Evolutionary conservation across 148 eudicot species (phyloP), one percentile per base, ranked within the genome.

Genomic region (Amaranthus hypochondriacus): DNA sequence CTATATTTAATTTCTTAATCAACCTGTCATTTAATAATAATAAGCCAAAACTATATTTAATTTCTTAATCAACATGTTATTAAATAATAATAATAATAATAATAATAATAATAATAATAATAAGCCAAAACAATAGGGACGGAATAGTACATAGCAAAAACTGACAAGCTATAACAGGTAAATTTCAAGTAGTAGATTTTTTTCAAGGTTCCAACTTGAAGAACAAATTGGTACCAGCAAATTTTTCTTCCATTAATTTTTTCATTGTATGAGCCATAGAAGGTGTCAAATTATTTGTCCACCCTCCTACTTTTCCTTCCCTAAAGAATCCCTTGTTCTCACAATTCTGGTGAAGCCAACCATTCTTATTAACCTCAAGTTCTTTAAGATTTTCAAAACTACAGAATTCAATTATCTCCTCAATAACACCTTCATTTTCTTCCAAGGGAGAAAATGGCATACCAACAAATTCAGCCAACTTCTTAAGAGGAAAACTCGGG

Each of bases 311-410:
- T 60, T 78, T 70, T 3, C 80, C 80, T 8, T 62, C 52, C 67
- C 76, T 44, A 12, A 78, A 78, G 46, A 78, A 78, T 0, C 54
- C 64, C 4, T 39, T 58, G 4, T 78, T 72, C 5, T 66, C 72
- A 42, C 53, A 51, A 4, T 68, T 71, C 2, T 74, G 39, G 15
- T n/a, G 48, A 56, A 71, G 50, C 57, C 47, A 48, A 15, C 80
- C 80, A 15, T 9, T 72, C 67, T 72, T 78, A 63, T 78, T 78
- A 74, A 78, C 80, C 68, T 78, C 76, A 71, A 78, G 56, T 13
- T 66, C 74, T 49, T 74, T 78, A 48, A 78, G 60, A 14, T 48
- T 77, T 3, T 56, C 63, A 39, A 71, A 71, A 18, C 80, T 72
- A 65, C 80, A 72, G n/a, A 77, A 42, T 4, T 47, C n/a, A 52